Base-by-base conservation (phyloP, 1,284 basidiomycete species). In the Tremellales sp. region DNA sequence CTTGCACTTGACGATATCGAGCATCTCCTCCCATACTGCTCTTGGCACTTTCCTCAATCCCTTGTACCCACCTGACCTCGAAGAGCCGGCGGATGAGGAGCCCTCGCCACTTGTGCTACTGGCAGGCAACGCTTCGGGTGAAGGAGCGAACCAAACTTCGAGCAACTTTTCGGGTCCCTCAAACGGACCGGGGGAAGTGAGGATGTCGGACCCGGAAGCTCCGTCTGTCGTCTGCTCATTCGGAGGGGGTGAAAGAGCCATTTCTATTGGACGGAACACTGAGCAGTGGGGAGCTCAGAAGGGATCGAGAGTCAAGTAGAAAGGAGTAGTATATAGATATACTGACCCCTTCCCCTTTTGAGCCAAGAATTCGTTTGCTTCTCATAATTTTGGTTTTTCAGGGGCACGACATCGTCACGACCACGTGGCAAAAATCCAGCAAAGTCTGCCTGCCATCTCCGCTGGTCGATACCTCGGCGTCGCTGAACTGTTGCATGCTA, bases 1-100 rank as follows among this genome's bases (percentile, higher is more conserved):
- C 73, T 97, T 93, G 81, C 96, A 99, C 73, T 89, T 86, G 70
- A 99, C 96, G 58, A 96, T 87, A 75, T 87, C 85, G 52, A 99
- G 84, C 92, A 98, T 97, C 54, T 88, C 86, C 76, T 97, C 92
- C 96, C 96, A 99, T 15, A 87, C 78, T 17, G 78, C 74, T 51
- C 84, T 80, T 57, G 83, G 80, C 40, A 98, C 85, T 62, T 80
- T 82, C 51, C 92, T 79, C 45, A 97, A 79, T 19, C 94, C 94
- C 31, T 54, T 64, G 61, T 65, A 68, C 11, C 57, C 15, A 31
- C 15, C 15, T 11, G 36, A 39, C 19, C 36, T 39, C 19, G 11
- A 21, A 13, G 13, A 13, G 19, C 11, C 10, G 8, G 36, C 10
- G 8, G 36, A 39, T 8, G 36, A 19, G 36, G 36, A 39, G 7